Conservation (phyloP, 495 filamentous ascomycete species). For the Hyaloscypha finlandica region DNA sequence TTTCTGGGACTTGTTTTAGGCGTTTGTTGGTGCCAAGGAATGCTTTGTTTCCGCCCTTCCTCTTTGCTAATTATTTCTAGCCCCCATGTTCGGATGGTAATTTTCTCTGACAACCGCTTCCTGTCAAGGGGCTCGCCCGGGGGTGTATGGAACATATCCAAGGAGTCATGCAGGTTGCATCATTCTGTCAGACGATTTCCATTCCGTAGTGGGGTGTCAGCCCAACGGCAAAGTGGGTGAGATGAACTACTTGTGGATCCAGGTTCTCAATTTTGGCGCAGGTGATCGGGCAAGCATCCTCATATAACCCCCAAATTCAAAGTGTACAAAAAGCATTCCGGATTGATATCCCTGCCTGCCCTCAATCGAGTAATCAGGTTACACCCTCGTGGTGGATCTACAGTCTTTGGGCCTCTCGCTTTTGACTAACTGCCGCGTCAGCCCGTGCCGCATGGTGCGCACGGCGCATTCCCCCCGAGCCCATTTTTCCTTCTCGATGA, state of each 20-base stretch:
- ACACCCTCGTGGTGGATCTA: background rate
- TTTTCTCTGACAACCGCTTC: background rate
- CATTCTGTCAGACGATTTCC: background rate
- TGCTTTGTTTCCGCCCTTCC: background rate
- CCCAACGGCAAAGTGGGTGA: background rate
- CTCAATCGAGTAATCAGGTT: background rate
- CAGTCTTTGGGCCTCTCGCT: background rate
- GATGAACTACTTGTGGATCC: background rate
- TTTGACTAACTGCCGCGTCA: background rate
- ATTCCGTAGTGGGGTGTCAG: background rate
- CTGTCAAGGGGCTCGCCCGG: background rate
- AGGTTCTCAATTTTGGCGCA: background rate
- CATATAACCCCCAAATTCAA: background rate
- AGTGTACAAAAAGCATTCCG: background rate
- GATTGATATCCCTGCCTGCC: background rate
- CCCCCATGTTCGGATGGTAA: background rate
- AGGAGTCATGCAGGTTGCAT: background rate
- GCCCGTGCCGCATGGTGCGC: background rate
- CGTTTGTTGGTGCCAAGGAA: background rate
- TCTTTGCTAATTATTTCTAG: background rate
- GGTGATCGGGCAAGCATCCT: background rate
- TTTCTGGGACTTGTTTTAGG: background rate
- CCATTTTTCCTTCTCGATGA: background rate
- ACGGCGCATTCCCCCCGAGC: too few relatives aligned
- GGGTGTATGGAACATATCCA: background rate